Base-by-base conservation (phyloP, 345 rosid species). In the Anastatica hierochuntica region DNA sequence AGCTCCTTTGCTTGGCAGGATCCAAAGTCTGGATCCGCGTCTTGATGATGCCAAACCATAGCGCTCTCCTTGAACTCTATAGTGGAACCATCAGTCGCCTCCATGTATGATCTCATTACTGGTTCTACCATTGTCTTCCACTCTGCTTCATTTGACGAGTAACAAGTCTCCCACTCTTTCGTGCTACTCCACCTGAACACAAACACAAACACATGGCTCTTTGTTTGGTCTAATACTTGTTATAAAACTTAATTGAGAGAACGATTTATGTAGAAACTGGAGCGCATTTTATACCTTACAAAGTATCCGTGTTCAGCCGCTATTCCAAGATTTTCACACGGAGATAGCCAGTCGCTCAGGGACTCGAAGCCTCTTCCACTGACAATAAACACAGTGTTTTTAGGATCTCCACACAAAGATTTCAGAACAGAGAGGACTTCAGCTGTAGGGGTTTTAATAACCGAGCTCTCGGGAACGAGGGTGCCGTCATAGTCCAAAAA, bases 1-100 rank as follows among this genome's bases (percentile, higher is more conserved):
- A 88, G 66, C 74, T 88, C 95, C 37, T 85, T 88, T 30, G 97
- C 90, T n/a, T n/a, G n/a, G n/a, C n/a, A n/a, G n/a, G n/a, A n/a
- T n/a, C n/a, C n/a, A n/a, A n/a, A n/a, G n/a, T 59, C 95, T 13
- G 97, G 95, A 69, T 88, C 97, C 0, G 97, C 97, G 44, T 88
- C 97, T 74, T 79, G 88, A 72, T 84, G 86, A 62, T 88, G 97
- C 97, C 97, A 88, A 19, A 84, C 97, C 58, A 84, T 50, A 59
- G 81, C 97, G 56, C 90, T 84, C 56, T 84, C 95, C 69, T 88
- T 88, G 10, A 37, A 29, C 75, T 88, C 97, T 56, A 88, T 80
- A 45, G 14, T 75, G 58, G 96, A 84, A 56, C 96, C 96, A 73
- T 88, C 90, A 0, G 97, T 88, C 47, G 97, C 71, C 53, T 88